Conservation (phyloP, 2,329 filamentous ascomycete genomes). For the Pseudogymnoascus sp. region DNA sequence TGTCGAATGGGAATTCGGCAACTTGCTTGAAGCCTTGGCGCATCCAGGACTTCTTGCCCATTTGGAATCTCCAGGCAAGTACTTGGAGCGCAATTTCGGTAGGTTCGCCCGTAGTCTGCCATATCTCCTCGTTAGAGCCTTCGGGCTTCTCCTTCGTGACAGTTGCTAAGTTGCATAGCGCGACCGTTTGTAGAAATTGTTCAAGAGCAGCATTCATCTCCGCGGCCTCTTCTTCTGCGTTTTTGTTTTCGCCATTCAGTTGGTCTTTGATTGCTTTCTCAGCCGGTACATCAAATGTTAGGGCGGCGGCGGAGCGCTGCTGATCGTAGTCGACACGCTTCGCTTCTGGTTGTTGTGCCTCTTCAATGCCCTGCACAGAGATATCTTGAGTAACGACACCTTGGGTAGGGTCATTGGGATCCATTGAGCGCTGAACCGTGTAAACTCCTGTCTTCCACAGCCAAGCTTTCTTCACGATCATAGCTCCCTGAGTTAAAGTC, state of each 20-base stretch:
- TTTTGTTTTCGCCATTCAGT: conserved; percentile 24
- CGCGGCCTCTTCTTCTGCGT: conserved; percentile 25
- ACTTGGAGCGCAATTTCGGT: conserved; percentile 62
- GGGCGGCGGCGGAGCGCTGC: conserved; percentile 50
- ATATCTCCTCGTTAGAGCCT: conserved; percentile 35
- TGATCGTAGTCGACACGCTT: conserved; percentile 48
- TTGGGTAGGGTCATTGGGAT: conserved; percentile 47
- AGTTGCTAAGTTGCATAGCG: conserved; percentile 50
- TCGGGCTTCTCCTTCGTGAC: conserved; percentile 32
- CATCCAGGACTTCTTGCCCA: conserved; percentile 36
- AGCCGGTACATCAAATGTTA: conserved; percentile 56
- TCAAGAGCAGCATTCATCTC: conserved; percentile 37
- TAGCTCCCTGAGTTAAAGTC: conserved; percentile 51
- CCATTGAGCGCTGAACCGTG: conserved; percentile 42
- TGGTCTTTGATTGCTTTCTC: conserved; percentile 28
- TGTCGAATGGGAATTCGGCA: conserved; percentile 59
- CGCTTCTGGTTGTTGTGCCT: conserved; percentile 31
- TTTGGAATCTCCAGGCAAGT: conserved; percentile 53
- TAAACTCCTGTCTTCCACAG: conserved; percentile 45
- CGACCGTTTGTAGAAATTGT: conserved; percentile 44
- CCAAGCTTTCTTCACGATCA: conserved; percentile 53
- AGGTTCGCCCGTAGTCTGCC: conserved; percentile 54
- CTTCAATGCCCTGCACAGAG: conserved; percentile 17
- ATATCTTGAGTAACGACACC: conserved; percentile 35
- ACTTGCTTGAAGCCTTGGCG: conserved; percentile 41